These are phyloP conservation scores for Drechslera avenae DNA, from an alignment of 2,329 filamentous ascomycete genomes.

Conservation along the genomic window DNA sequence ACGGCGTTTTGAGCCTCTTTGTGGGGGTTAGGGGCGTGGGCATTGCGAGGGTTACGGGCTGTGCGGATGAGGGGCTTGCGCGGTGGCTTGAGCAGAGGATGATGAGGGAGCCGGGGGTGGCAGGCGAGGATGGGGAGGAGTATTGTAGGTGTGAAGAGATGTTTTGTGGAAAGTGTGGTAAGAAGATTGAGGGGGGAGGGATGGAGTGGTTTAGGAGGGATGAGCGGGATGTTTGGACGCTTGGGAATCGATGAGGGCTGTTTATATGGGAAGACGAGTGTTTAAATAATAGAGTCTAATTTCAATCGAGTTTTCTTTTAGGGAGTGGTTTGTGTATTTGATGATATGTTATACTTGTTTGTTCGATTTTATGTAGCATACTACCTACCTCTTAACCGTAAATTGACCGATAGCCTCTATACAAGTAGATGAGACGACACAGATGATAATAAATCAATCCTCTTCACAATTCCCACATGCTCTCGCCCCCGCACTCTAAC, in stretches of 20 bases:
- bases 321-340: no score
- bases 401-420: background rate
- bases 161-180: conserved; percentile 32
- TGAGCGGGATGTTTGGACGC: conserved; percentile 25
- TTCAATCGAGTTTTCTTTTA: no score
- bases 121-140: conserved; percentile 26
- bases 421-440: background rate
- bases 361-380: background rate
- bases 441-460: background rate
- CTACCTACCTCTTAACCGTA: background rate
- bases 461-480: background rate
- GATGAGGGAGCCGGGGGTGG: conserved; percentile 46
- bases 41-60: conserved; percentile 50
- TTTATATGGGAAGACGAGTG: no score
- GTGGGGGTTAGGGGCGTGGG: conserved; percentile 54
- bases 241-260: conserved; percentile 23
- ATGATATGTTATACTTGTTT: no score
- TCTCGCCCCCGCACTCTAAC: no score
- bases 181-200: conserved; percentile 13
- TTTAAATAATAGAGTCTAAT: no score
- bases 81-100: conserved; percentile 53
- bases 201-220: conserved; percentile 21
- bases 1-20: conserved; percentile 52
- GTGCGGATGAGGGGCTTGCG: conserved; percentile 51
- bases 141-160: conserved; percentile 31